phyloP scores from a whole-genome alignment of 768 basidiomycete genomes.

The Cyathus striatus region DNA sequence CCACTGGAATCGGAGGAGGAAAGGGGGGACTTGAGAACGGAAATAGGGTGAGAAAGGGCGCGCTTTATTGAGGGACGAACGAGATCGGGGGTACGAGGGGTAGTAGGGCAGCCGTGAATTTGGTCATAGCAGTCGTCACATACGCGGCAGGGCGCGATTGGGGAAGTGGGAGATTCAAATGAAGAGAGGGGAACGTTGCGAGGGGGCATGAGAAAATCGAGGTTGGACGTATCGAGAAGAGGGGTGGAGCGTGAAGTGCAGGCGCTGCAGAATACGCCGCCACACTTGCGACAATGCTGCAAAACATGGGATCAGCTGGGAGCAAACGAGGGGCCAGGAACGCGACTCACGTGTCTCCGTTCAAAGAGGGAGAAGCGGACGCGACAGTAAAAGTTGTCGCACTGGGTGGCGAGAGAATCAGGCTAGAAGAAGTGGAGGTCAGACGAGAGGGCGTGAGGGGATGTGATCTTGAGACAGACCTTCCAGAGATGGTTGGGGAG shows the following conservation, averaged over 20 bases:
- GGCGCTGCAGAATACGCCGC: conserved; percentile 65
- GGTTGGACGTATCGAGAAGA: conserved; percentile 69
- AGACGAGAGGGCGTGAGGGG: conserved; percentile 10
- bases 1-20: conserved; percentile 26
- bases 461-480: conserved; percentile 27
- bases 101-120: conserved; percentile 52
- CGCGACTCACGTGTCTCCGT: conserved; percentile 64
- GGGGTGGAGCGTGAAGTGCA: conserved; percentile 58
- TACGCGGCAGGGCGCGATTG: conserved; percentile 54
- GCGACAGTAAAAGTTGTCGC: conserved; percentile 74
- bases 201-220: conserved; percentile 69
- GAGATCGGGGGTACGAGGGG: conserved; percentile 35
- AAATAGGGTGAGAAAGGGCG: conserved; percentile 32
- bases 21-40: conserved; percentile 30
- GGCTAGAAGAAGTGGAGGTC: conserved; percentile 38
- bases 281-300: conserved; percentile 83
- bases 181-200: conserved; percentile 53
- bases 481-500: conserved; percentile 73
- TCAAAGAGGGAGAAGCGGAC: conserved; percentile 62
- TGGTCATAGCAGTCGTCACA: conserved; percentile 78
- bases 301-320: conserved; percentile 13
- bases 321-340: too few relatives aligned
- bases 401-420: conserved; percentile 53
- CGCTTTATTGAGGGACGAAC: conserved; percentile 27
- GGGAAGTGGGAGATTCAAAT: conserved; percentile 57